phyloP scores from a whole-genome alignment of 768 basidiomycete genomes.

The Suillus luteus region DNA sequence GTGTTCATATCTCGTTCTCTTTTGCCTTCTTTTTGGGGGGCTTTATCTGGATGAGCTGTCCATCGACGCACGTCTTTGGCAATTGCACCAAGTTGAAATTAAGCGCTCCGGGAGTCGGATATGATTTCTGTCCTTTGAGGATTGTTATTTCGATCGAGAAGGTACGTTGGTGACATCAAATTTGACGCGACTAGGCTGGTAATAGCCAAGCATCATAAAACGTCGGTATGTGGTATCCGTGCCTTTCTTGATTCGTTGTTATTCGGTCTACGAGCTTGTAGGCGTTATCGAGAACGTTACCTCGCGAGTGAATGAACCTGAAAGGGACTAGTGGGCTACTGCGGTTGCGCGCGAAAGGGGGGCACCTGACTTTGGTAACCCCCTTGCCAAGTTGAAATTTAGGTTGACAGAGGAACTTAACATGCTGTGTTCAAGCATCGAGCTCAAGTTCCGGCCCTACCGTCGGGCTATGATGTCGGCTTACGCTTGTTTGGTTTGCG shows the following conservation, averaged over 20 bases:
- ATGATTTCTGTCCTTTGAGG: neutral
- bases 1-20: neutral
- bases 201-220: neutral
- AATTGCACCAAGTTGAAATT: neutral
- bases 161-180: neutral
- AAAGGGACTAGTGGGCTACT: neutral
- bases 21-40: neutral
- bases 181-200: neutral
- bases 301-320: neutral
- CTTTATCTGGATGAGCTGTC: neutral
- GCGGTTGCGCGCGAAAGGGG: neutral
- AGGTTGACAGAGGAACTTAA: neutral
- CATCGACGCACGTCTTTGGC: neutral
- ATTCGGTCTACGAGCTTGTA: neutral
- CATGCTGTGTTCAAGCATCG: neutral
- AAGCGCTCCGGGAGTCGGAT: neutral
- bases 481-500: neutral
- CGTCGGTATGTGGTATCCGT: neutral
- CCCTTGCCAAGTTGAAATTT: conserved; percentile 1
- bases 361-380: conserved; percentile 4
- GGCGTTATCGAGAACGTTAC: neutral
- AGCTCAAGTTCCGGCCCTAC: neutral
- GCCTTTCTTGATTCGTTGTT: neutral
- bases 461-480: neutral
- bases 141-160: too few species aligned